Conservation (phyloP, 176 grass and related monocot species). For the Raddia guianensis region DNA sequence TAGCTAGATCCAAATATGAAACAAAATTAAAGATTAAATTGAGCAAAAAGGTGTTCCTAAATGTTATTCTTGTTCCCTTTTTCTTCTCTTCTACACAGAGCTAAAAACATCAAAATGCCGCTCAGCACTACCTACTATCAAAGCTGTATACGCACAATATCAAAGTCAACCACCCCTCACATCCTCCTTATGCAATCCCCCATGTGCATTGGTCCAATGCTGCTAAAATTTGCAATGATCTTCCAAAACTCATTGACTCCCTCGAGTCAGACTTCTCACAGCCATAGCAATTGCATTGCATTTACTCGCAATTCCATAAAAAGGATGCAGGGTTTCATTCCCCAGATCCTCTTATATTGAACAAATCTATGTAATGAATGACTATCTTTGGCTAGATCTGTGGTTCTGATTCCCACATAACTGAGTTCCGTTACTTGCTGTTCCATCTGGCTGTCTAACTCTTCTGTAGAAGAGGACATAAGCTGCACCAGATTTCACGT, state of each 20-base stretch:
- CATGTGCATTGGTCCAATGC: conserved; percentile 15
- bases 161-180: conserved; percentile 2
- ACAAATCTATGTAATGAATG: conserved; percentile 29
- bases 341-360: conserved; percentile 16
- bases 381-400: conserved; percentile 63
- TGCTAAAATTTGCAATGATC: background rate
- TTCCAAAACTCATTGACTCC: background rate
- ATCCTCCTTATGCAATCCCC: background rate
- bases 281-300: conserved; percentile 1
- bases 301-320: background rate
- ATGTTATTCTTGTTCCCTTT: background rate
- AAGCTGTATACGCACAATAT: conserved; percentile 27
- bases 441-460: conserved; percentile 58
- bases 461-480: conserved; percentile 98
- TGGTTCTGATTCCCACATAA: conserved; percentile 48
- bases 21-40: conserved; percentile 12
- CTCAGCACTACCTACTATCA: background rate
- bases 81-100: conserved; percentile 15
- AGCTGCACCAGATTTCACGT: conserved; percentile 92
- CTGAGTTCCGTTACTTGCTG: conserved; percentile 59
- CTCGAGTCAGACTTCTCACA: background rate
- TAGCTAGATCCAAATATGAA: conserved; percentile 33
- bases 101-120: conserved; percentile 24
- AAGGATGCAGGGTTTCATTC: conserved; percentile 8
- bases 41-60: conserved; percentile 25